Base-by-base conservation (phyloP, 768 basidiomycete species). In the Auricularia heimuer region DNA sequence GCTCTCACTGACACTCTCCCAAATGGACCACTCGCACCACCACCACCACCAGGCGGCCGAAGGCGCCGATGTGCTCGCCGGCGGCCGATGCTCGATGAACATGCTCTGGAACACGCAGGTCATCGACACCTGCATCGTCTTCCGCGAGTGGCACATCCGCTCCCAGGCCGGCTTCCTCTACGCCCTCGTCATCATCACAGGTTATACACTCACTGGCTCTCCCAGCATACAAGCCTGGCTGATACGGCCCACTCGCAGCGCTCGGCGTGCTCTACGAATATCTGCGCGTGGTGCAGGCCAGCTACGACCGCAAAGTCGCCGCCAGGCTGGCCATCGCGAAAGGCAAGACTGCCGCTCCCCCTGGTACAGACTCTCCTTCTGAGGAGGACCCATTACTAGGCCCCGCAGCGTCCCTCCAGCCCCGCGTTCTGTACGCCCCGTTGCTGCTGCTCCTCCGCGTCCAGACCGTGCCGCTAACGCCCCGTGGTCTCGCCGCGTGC, bases 61-160 rank as follows among this genome's bases (percentile, higher is more conserved):
- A 3, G 33, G n/a, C 0, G 33, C 51, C 24, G 42, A 63, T 36
- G 14, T 21, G 8, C 37, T 45, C 12, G 39, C n/a, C 11, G 35
- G 18, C 33, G 54, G 33, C 29, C 62, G 63, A 34, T 93, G 91
- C 73, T 76, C 83, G 7, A 88, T 89, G 85, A 77, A 90, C 74
- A 93, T 93, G 91, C 83, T 93, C 70, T 92, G 90, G 86, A 92
- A 92, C 76, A 88, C 88, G 45, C 83, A 92, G 64, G 82, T 90
- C 69, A 75, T 85, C 73, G 80, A 90, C 76, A 90, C 90, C 56
- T 93, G 90, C 77, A 80, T 92, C 75, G 86, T 94, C 76, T 92
- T 92, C 77, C 76, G 72, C 14, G 79, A 81, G 67, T 94, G 91
- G 89, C 90, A 92, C 77, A 84, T 94, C 69, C 76, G 71, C 66